phyloP scores from a whole-genome alignment of 352 stramenopile genomes.

The Phytophthora meadii region DNA sequence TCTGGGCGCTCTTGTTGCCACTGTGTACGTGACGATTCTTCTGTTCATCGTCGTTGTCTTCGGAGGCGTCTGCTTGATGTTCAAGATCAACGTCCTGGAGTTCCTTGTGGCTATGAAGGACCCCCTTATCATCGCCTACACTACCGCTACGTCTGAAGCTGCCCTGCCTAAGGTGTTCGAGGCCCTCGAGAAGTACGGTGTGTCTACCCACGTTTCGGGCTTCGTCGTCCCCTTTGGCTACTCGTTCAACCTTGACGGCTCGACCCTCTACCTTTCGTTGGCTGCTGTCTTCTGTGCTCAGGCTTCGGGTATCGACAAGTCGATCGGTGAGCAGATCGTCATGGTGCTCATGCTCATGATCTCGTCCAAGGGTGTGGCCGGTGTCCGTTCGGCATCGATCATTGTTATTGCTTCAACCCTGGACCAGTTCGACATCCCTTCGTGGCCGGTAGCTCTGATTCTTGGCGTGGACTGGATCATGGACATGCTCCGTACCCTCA shows the following conservation, averaged over 20 bases:
- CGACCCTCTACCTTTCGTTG: slow-evolving; percentile 59
- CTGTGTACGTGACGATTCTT: slow-evolving; percentile 55
- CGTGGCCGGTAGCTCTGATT: slow-evolving; percentile 64
- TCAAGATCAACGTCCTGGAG: slow-evolving; percentile 54
- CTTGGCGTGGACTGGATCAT: slow-evolving; percentile 68
- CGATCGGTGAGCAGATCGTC: slow-evolving; percentile 61
- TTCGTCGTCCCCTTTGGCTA: slow-evolving; percentile 72
- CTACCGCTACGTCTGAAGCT: slow-evolving; percentile 60
- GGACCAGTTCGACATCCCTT: slow-evolving; percentile 63
- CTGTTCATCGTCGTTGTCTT: slow-evolving; percentile 63
- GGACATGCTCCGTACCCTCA: slow-evolving; percentile 64
- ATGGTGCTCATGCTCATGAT: slow-evolving; percentile 71
- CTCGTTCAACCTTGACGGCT: slow-evolving; percentile 73
- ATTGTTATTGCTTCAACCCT: slow-evolving; percentile 58
- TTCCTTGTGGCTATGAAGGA: slow-evolving; percentile 62
- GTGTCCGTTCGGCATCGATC: slow-evolving; percentile 53
- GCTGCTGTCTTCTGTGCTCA: slow-evolving; percentile 63
- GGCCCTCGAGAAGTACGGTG: slow-evolving; percentile 57
- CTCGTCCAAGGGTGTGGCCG: slow-evolving; percentile 62
- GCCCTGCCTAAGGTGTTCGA: slow-evolving; percentile 71
- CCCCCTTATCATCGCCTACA: slow-evolving; percentile 67
- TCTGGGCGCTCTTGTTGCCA: slow-evolving; percentile 50
- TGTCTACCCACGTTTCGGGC: slow-evolving; percentile 53
- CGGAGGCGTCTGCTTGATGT: slow-evolving; percentile 42
- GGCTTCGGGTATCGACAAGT: slow-evolving; percentile 52